phyloP scores from a whole-genome alignment of 768 basidiomycete species.

The Sutorius australiensis region DNA sequence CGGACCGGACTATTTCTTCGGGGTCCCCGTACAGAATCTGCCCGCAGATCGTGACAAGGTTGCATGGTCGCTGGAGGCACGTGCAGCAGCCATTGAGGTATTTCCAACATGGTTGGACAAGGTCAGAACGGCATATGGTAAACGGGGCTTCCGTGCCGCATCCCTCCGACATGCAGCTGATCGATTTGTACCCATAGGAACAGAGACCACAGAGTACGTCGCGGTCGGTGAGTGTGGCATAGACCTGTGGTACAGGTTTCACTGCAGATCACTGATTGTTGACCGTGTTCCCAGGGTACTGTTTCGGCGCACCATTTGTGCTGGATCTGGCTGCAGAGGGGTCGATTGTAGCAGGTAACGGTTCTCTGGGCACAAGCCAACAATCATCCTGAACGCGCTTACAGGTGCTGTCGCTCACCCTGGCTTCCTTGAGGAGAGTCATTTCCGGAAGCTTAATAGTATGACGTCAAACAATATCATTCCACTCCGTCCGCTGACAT shows the following conservation, averaged over 20 bases:
- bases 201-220: conserved; percentile 34
- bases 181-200: conserved; percentile 7
- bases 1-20: conserved; percentile 60
- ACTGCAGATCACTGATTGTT: neutral
- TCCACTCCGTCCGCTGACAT: neutral
- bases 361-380: neutral
- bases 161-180: neutral
- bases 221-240: conserved; percentile 36
- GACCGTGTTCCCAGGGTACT: conserved; percentile 41
- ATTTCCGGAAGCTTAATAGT: conserved; percentile 51
- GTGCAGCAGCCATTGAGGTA: conserved; percentile 34
- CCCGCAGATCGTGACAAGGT: conserved; percentile 31
- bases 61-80: conserved; percentile 41
- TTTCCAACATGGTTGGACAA: conserved; percentile 49
- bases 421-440: conserved; percentile 46
- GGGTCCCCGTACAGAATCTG: conserved; percentile 43
- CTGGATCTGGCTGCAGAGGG: conserved; percentile 44
- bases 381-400: neutral
- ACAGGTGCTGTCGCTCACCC: conserved; percentile 54
- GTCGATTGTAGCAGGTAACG: conserved; percentile 43
- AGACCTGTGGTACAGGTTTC: neutral
- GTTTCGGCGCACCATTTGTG: conserved; percentile 51
- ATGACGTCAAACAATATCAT: conserved; percentile 11
- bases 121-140: conserved; percentile 47
- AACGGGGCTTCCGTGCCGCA: neutral